A percentile compares a stretch with the other conserved stretches of the same genome.
These are phyloP conservation scores for Aspergillus amoenus DNA, from an alignment of 2,329 filamentous ascomycete species.

Conservation along the genomic window DNA sequence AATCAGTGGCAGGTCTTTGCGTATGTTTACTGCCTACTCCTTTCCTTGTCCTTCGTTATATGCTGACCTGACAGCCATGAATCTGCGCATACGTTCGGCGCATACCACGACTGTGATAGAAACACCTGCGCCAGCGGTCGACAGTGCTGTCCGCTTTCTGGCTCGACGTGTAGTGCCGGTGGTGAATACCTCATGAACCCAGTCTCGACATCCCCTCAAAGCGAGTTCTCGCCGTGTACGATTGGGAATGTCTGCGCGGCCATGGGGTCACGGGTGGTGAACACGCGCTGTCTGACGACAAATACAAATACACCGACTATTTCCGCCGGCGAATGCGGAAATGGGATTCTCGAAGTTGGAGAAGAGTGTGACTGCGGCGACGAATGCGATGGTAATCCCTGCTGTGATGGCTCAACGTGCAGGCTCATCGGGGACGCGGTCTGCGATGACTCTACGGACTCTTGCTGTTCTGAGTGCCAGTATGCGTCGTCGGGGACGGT, in stretches of 20 bases:
- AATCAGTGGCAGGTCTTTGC: conserved; percentile 94
- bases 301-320: conserved; percentile 49
- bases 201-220: conserved; percentile 64
- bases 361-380: conserved; percentile 89
- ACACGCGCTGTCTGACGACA: conserved; percentile 68
- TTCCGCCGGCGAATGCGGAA: conserved; percentile 61
- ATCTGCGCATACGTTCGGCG: conserved; percentile 88
- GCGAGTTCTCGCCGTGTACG: conserved; percentile 76
- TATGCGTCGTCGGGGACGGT: conserved; percentile 5
- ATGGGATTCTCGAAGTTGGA: conserved; percentile 84
- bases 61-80: conserved; percentile 58
- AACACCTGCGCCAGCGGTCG: conserved; percentile 57
- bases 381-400: conserved; percentile 23
- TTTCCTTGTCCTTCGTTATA: not conserved
- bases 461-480: conserved; percentile 13
- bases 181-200: conserved; percentile 61
- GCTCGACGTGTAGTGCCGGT: conserved; percentile 65
- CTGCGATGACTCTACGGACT: conserved; percentile 12
- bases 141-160: conserved; percentile 74
- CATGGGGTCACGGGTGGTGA: conserved; percentile 69
- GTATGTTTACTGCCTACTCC: conserved; percentile 15
- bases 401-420: conserved; percentile 22
- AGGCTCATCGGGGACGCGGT: conserved; percentile 12
- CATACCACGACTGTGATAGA: conserved; percentile 55
- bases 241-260: conserved; percentile 88